A percentile compares a stretch with the other conserved stretches of the same genome.
Evolutionary conservation across 306 rosid species (phyloP).

Genomic region (Rosa rugosa): DNA sequence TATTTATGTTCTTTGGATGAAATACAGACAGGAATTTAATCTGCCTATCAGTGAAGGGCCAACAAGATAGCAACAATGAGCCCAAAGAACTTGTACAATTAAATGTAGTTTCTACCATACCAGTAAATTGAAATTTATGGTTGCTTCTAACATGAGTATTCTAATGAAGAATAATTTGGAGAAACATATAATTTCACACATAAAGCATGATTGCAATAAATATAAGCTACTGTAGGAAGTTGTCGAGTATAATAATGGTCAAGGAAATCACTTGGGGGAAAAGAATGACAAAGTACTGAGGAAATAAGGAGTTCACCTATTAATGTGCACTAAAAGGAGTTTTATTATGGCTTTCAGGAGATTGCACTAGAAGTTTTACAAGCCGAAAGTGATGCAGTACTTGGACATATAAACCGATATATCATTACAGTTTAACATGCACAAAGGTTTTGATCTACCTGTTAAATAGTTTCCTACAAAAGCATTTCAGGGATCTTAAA

Average conservation of each 20-base stretch:
- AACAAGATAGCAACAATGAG: neutral
- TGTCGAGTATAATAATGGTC: neutral
- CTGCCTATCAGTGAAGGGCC: neutral
- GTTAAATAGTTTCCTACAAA: neutral
- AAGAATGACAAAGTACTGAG: neutral
- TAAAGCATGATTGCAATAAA: neutral
- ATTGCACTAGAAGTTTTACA: too few species aligned
- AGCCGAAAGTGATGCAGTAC: neutral
- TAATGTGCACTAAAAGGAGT: neutral
- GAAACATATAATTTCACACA: neutral
- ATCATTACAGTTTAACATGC: neutral
- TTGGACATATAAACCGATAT: neutral
- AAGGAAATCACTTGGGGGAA: neutral
- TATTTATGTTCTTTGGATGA: neutral
- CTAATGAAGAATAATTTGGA: neutral
- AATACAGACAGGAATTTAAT: neutral
- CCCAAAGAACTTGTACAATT: neutral
- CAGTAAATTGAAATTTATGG: neutral
- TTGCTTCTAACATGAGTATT: neutral
- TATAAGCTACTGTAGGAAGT: neutral
- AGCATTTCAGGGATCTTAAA: neutral
- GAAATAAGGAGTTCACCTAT: neutral
- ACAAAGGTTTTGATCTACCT: neutral
- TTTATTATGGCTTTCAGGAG: too few species aligned
- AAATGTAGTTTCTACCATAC: neutral